Conservation (phyloP, 768 basidiomycete genomes). For the Auriscalpium microsporum region DNA sequence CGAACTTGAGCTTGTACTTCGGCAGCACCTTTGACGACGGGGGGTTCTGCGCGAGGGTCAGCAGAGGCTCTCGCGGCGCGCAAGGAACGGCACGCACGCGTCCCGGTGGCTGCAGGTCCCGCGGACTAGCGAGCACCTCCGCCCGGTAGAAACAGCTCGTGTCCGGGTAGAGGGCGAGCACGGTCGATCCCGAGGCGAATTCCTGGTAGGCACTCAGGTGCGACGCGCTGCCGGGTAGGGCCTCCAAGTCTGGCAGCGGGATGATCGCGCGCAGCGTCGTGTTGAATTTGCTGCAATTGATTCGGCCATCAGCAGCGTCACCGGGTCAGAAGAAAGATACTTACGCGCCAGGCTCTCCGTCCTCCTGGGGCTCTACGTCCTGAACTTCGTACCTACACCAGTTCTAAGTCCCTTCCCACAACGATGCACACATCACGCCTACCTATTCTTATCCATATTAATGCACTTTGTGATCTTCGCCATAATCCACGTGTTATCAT, state of each 20-base stretch:
- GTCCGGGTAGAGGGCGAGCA: constrained; percentile 85
- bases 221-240: constrained; percentile 45
- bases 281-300: constrained; percentile 45
- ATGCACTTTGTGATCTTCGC: constrained; percentile 67
- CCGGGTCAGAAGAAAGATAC: constrained; percentile 8
- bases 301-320: neutral
- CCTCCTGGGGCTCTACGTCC: constrained; percentile 77
- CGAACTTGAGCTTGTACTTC: constrained; percentile 75
- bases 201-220: constrained; percentile 66
- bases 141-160: constrained; percentile 89
- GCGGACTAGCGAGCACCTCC: constrained; percentile 67
- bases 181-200: constrained; percentile 61
- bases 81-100: constrained; percentile 27
- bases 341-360: constrained; percentile 58
- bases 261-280: constrained; percentile 66
- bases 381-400: constrained; percentile 69
- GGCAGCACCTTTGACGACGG: constrained; percentile 41
- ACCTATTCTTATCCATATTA: constrained; percentile 66
- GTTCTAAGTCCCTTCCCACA: neutral
- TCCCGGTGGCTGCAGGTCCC: constrained; percentile 28
- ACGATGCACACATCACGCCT: constrained; percentile 7
- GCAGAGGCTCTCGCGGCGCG: constrained; percentile 13
- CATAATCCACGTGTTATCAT: constrained; percentile 63
- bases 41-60: neutral
- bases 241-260: constrained; percentile 69